Base-by-base conservation (phyloP, 352 stramenopile genomes). In the Pythium plurisporium region DNA sequence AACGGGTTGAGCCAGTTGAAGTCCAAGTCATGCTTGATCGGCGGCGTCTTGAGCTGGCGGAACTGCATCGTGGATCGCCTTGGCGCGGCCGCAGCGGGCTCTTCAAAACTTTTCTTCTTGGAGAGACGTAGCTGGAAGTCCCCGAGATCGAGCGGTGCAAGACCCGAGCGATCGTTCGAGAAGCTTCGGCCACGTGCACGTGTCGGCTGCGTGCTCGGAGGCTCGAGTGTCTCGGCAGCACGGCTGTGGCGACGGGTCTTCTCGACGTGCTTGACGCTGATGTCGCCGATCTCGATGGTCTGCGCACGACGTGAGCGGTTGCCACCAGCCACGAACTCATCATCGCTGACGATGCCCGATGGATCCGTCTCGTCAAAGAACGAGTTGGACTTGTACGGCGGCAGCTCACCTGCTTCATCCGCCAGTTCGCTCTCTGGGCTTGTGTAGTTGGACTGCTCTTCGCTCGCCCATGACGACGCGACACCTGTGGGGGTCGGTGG, bases 1-100 rank as follows among this genome's bases (percentile, higher is more conserved):
- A 82, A 93, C 19, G 80, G 78, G 66, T 91, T 83, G 55, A 79
- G 68, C 80, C 83, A 91, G 65, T 79, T 69, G 59, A 87, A 93
- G 62, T 93, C 75, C 9, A 91, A 64, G 10, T 90, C 77, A 38
- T 91, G 86, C 45, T 86, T 69, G 0, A 73, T 64, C 5, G 79
- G 65, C 1, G 74, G 80, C 3, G 80, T 88, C 59, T 74, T 75
- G 9, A 90, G 76, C 43, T 90, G 69, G 73, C 64, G 55, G 74
- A 79, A 47, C 75, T 64, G 62, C 55, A 54, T 55, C 6, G 62
- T 63, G 22, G 67, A 64, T 31, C 66, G 49, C 43, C 57, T 65
- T 10, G 58, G 31, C 5, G 50, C 14, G 9, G 44, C 29, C n/a
- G 40, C 60, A 4, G 38, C 1, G n/a, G 52, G 15, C 15, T 19